Percentiles rank a stretch among this genome's conserved stretches.
phyloP scores from a whole-genome alignment of 306 rosid genomes.

The Vachellia collinsii region DNA sequence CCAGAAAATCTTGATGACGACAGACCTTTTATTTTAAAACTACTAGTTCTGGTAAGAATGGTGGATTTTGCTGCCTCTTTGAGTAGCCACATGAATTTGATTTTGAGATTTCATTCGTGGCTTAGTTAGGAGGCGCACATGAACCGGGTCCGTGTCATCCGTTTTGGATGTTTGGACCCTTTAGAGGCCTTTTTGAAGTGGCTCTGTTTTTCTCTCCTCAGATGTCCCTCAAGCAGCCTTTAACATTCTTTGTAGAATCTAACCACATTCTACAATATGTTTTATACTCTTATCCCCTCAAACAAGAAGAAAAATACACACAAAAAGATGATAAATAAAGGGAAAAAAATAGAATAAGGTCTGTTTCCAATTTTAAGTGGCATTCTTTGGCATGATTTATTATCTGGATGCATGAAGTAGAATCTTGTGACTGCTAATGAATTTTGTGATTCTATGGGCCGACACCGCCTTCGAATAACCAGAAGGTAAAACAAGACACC shows the following conservation, averaged over 20 bases:
- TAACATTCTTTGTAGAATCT: neutral
- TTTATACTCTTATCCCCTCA: too few relatives aligned
- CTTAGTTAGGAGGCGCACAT: conserved; percentile 29
- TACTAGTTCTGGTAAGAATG: neutral
- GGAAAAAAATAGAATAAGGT: neutral
- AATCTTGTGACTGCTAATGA: neutral
- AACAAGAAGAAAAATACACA: too few relatives aligned
- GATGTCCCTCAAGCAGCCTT: conserved; percentile 30
- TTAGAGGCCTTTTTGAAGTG: conserved; percentile 3
- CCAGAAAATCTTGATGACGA: neutral
- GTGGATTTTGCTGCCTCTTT: conserved; percentile 4
- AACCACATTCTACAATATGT: neutral
- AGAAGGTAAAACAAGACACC: neutral
- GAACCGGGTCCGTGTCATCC: neutral
- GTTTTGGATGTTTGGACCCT: conserved; percentile 3
- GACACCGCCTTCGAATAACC: conserved; percentile 26
- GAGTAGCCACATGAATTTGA: conserved; percentile 33
- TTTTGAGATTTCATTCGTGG: conserved; percentile 5
- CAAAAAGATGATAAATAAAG: too few relatives aligned
- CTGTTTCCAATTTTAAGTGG: neutral
- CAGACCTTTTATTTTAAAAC: neutral
- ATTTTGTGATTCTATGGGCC: neutral
- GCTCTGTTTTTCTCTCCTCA: neutral
- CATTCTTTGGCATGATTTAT: neutral
- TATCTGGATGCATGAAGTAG: neutral